Percentiles rank a stretch among this genome's conserved stretches.
These are phyloP conservation scores for Mrakia blollopis DNA, from an alignment of 768 basidiomycete species.

Conservation along the genomic window DNA sequence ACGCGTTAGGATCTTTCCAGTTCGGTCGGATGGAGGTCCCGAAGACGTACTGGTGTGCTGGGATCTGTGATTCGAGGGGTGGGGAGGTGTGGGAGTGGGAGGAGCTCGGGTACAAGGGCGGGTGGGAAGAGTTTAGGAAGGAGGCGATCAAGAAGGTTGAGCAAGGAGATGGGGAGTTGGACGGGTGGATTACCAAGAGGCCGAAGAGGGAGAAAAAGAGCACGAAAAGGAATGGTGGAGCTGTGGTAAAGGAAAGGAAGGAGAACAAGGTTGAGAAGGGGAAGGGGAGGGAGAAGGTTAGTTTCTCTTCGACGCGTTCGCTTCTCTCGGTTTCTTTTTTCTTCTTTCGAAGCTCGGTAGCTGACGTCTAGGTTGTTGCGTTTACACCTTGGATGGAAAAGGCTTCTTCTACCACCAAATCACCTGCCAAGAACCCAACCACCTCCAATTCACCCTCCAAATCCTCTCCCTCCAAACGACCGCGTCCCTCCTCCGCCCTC, in stretches of 20 bases:
- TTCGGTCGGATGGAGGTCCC: neutral
- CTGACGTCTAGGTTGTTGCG: neutral
- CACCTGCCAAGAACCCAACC: no score
- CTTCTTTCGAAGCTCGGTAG: neutral
- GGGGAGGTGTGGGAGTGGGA: constrained; percentile 28
- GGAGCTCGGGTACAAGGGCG: neutral
- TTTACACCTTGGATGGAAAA: no score
- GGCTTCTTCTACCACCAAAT: neutral
- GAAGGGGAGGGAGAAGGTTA: neutral
- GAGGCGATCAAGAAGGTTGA: neutral
- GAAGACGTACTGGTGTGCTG: constrained; percentile 26
- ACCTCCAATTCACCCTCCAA: neutral
- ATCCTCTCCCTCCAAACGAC: neutral
- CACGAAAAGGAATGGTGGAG: neutral
- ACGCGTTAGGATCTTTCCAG: neutral
- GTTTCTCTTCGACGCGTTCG: neutral
- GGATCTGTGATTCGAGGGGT: constrained; percentile 20
- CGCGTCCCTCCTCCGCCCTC: no score
- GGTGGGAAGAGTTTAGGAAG: constrained; percentile 13
- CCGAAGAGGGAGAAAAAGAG: neutral
- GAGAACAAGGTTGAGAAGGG: neutral
- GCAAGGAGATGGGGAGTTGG: neutral
- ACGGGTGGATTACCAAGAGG: constrained; percentile 17
- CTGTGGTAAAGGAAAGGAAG: neutral
- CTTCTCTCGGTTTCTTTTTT: no score